Evolutionary conservation across 768 basidiomycete species (phyloP), one percentile per base, ranked within the genome.

Genomic region (Podaxis sp.): DNA sequence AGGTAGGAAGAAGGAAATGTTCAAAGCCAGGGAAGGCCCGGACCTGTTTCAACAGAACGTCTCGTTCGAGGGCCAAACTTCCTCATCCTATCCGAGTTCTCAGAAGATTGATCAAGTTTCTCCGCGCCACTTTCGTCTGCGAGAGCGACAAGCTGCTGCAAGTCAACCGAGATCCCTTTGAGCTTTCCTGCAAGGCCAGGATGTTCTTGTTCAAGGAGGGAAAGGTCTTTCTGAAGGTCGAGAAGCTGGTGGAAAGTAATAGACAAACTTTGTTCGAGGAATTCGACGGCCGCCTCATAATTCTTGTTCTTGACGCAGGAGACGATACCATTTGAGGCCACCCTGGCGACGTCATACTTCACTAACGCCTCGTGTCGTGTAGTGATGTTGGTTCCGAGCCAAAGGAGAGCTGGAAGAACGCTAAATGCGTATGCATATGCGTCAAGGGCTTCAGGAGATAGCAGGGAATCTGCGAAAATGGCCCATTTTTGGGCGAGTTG

Each of bases 61-160:
- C 63, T 49, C 71, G 62, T 56, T 70, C 66, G 4, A 58, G 27
- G 15, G 66, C 68, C 8, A 72, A n/a, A 61, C 49, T 61, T 61
- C 24, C 67, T 59, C 55, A 66, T 57, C 33, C n/a, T 56, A 54
- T 66, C 55, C n/a, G 63, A 59, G 15, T 41, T 27, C 4, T 40
- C 36, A 40, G 49, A 43, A 15, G 52, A 37, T 8, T 12, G 11
- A n/a, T 41, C 40, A 4, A n/a, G 13, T 41, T 41, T 41, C 40
- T 41, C 24, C 37, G 51, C 52, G 3, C 17, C 25, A 24, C 36
- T 24, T 2, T 43, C 38, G 29, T 27, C 36, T 4, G 58, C 47
- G 9, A 53, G 33, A 19, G 50, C 56, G 22, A 53, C 22, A 15
- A 59, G 12, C 19, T 52, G 49, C 24, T 24, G 40, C 38, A 60